These are phyloP conservation scores for Alternaria brassicicola DNA, from an alignment of 2,329 filamentous ascomycete genomes.

Conservation along the genomic window DNA sequence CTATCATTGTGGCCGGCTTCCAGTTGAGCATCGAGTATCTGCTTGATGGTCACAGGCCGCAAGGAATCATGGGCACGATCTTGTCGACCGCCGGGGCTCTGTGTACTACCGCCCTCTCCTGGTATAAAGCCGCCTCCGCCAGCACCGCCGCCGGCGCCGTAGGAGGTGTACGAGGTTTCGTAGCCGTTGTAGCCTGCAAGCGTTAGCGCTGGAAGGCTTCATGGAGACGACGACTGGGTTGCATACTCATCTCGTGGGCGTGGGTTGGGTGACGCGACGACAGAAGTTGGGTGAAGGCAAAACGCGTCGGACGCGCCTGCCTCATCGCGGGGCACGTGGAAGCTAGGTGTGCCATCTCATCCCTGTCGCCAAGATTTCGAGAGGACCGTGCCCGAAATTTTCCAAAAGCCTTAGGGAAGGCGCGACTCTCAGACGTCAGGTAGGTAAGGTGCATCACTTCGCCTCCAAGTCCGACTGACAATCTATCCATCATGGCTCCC, in stretches of 20 bases:
- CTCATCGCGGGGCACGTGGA: slow-evolving; percentile 29
- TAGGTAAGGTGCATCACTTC: slow-evolving; percentile 19
- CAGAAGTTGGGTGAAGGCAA: slow-evolving; percentile 19
- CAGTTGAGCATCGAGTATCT: slow-evolving; percentile 77
- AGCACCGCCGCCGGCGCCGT: slow-evolving; percentile 60
- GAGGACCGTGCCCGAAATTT: slow-evolving; percentile 34
- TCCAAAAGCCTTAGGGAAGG: slow-evolving; percentile 10
- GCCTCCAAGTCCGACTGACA: neutral
- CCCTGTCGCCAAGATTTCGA: slow-evolving; percentile 36
- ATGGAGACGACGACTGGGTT: neutral
- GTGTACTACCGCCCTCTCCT: slow-evolving; percentile 56
- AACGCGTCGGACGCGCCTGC: slow-evolving; percentile 42
- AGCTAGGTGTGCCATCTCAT: slow-evolving; percentile 5
- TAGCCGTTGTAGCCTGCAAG: slow-evolving; percentile 45
- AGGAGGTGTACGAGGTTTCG: slow-evolving; percentile 61
- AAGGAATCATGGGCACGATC: slow-evolving; percentile 81
- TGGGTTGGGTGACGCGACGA: slow-evolving; percentile 17
- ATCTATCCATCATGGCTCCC: slow-evolving; percentile 64
- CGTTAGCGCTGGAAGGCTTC: slow-evolving; percentile 12
- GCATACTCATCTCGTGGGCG: slow-evolving; percentile 29
- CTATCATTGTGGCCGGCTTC: slow-evolving; percentile 63
- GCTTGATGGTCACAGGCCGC: slow-evolving; percentile 93
- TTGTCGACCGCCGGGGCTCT: slow-evolving; percentile 49
- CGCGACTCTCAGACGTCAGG: slow-evolving; percentile 8
- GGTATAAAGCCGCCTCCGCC: slow-evolving; percentile 67